Conservation (phyloP, 176 grass and related monocot genomes). For the Triticum monococcum region DNA sequence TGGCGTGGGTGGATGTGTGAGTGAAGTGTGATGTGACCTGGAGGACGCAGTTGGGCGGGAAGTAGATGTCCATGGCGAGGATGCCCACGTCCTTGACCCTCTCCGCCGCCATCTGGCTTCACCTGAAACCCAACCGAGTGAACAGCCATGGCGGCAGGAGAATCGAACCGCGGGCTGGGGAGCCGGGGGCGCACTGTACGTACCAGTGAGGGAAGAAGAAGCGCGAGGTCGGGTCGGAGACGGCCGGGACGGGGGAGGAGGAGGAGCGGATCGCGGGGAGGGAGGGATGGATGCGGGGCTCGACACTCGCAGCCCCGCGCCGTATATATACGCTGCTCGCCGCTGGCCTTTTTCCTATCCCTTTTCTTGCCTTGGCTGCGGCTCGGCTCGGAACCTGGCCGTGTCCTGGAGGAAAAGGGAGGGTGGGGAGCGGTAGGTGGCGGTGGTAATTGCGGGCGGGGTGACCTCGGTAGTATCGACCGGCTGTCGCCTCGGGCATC, state of each 20-base stretch:
- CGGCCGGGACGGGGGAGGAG: background rate
- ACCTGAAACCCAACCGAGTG: too few relatives aligned
- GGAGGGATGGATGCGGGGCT: too few relatives aligned
- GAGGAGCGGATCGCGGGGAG: too few relatives aligned
- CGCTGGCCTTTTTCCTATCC: background rate
- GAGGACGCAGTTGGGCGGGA: conserved; percentile 78
- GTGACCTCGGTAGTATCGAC: conserved; percentile 37
- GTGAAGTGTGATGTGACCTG: conserved; percentile 33
- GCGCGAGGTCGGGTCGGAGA: too few relatives aligned
- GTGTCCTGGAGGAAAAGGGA: too few relatives aligned
- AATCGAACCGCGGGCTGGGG: background rate
- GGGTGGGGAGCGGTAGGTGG: background rate
- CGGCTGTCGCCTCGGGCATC: background rate
- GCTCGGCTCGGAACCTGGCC: background rate
- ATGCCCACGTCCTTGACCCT: conserved; percentile 65
- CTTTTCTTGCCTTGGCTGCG: background rate
- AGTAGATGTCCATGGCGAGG: conserved; percentile 95
- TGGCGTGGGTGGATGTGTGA: background rate
- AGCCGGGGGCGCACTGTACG: background rate
- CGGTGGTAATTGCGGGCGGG: background rate
- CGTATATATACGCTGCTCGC: conserved; percentile 1
- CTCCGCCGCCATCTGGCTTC: conserved; percentile 32
- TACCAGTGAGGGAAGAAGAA: background rate
- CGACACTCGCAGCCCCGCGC: background rate
- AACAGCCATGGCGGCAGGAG: too few relatives aligned